Base-by-base conservation (phyloP, 2,329 filamentous ascomycete species). In the Fusarium musae region DNA sequence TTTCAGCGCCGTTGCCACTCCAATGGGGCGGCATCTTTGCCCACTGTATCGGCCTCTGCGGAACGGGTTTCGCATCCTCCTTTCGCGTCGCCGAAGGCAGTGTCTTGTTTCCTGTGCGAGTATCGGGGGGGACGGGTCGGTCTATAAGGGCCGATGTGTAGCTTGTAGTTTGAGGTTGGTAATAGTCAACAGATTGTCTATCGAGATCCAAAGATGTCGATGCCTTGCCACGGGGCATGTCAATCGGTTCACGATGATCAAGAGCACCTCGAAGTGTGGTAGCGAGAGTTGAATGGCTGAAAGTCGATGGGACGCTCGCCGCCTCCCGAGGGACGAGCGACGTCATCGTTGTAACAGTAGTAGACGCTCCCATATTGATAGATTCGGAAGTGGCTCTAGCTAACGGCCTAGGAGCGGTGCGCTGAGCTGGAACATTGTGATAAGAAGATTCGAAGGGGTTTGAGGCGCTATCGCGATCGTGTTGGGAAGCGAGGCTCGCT, bases 1-100 rank as follows among this genome's bases (percentile, higher is more conserved):
- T 91, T 77, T 91, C 89, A 1, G 82, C 0, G 81, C 85, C 69
- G 82, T 80, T 23, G 83, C 40, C 83, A 17, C 83, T 67, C 15
- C 84, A 82, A 54, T 85, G 83, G 7, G 87, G 83, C 8, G 87
- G 84, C 79, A 83, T 79, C 81, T 83, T 62, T 80, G 78, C 37
- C 63, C 74, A 73, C 26, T 58, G 62, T 28, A 58, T 64, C 36
- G 75, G 73, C 37, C 77, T 73, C 47, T 60, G 62, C 16, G 70
- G 66, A 23, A 39, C n/a, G 13, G 63, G 73, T 36, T 39, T 58
- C 42, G 69, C 59, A 58, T 75, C 76, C 39, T 71, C 74, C 9
- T 64, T 57, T 42, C 74, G 72, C n/a, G 59, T 40, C 47, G 37
- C 53, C 23, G 54, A 23, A 21, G 70, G 47, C 10, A 69, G 53